Conservation (phyloP, 192 early-diverging fungal species). For the Radiomyces spectabilis region DNA sequence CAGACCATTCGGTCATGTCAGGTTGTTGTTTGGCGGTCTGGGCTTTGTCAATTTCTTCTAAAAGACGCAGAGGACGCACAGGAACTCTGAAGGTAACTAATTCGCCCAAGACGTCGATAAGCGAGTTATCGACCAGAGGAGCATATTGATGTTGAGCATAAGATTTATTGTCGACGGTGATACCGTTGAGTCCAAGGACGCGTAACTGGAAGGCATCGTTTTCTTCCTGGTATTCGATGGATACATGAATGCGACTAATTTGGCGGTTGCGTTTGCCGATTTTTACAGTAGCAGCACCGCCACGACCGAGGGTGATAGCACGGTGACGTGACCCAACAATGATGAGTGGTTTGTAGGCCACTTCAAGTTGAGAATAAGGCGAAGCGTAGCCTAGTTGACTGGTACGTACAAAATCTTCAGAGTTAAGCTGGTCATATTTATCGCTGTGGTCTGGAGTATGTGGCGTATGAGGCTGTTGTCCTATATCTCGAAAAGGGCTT, state of each 20-base stretch:
- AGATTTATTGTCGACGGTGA: constrained; percentile 29
- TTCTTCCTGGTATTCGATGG: constrained; percentile 25
- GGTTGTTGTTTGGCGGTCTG: no score
- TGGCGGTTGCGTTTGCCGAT: constrained; percentile 41
- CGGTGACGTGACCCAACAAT: constrained; percentile 16
- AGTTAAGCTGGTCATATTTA: constrained; percentile 3
- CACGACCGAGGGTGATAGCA: constrained; percentile 35
- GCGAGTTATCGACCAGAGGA: constrained; percentile 23
- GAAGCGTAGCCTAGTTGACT: background rate
- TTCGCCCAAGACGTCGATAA: constrained; percentile 42
- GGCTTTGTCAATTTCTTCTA: no score
- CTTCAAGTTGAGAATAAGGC: background rate
- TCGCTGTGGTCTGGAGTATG: constrained; percentile 8
- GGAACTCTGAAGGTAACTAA: constrained; percentile 32
- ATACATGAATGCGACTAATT: constrained; percentile 41
- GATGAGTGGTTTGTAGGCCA: background rate
- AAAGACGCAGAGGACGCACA: background rate
- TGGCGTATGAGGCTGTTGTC: no score
- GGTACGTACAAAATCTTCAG: constrained; percentile 15
- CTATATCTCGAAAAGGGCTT: no score
- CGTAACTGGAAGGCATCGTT: constrained; percentile 26
- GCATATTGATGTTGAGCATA: constrained; percentile 30
- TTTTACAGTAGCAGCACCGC: constrained; percentile 37
- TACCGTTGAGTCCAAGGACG: constrained; percentile 43
- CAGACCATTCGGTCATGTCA: no score